Evolutionary conservation across 306 rosid species (phyloP).

Genomic region (Styphnolobium japonicum): DNA sequence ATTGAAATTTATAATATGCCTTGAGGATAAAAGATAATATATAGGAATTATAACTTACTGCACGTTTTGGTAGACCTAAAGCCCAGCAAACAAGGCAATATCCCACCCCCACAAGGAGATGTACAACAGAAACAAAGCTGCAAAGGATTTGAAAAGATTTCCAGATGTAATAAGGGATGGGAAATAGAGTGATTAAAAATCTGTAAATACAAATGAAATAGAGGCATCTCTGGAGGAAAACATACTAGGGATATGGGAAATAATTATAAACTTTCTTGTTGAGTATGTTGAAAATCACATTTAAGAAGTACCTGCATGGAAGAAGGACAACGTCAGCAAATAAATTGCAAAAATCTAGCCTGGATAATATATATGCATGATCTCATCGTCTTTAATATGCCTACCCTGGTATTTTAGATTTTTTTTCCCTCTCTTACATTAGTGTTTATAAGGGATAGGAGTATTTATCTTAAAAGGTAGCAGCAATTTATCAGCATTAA

Average conservation of each 20-base stretch:
- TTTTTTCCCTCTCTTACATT: not conserved
- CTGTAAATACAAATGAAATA: not conserved
- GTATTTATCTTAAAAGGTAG: not conserved
- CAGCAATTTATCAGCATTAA: not conserved
- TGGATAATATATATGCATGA: not conserved
- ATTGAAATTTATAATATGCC: not conserved
- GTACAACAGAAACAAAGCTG: conserved; percentile 75
- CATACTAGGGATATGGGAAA: conserved; percentile 85
- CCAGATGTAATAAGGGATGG: not conserved
- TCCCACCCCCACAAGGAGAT: conserved; percentile 66
- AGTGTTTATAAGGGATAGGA: not conserved
- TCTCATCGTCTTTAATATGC: not conserved
- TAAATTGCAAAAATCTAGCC: not conserved
- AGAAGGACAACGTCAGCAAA: conserved; percentile 13
- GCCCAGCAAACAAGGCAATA: conserved; percentile 71
- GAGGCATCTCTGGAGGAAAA: not conserved
- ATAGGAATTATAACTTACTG: conserved; percentile 40
- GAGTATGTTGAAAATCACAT: conserved; percentile 81
- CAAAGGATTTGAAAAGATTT: conserved; percentile 20
- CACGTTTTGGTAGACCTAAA: conserved; percentile 70
- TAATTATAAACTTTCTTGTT: conserved; percentile 81
- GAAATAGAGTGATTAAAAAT: not conserved
- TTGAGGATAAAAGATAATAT: not conserved
- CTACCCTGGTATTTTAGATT: not conserved
- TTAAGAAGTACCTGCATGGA: conserved; percentile 63